Percentiles rank a stretch among this genome's conserved stretches.
Conservation (phyloP, 2,329 filamentous ascomycete genomes). For the Colletotrichum salicis region DNA sequence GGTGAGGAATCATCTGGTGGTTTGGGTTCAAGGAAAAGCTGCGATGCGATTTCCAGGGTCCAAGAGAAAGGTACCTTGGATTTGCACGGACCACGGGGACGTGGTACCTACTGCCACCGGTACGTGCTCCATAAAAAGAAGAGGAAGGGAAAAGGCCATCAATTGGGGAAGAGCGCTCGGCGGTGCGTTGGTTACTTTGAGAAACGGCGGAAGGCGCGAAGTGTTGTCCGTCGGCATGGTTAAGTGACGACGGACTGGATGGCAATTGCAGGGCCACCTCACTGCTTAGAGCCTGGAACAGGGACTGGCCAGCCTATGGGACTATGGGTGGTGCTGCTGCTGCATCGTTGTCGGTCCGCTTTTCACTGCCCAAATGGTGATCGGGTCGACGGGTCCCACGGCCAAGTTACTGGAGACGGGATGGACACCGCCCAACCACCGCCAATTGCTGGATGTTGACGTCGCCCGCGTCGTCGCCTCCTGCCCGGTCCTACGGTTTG, state of each 20-base stretch:
- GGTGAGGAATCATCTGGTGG: not conserved
- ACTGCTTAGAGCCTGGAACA: not conserved
- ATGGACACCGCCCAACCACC: constrained; percentile 24
- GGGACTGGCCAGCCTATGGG: not conserved
- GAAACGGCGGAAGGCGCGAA: not conserved
- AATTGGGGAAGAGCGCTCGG: not conserved
- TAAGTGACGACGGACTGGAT: not conserved
- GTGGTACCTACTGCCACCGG: not conserved
- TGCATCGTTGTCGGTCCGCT: not conserved
- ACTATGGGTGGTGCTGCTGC: no score
- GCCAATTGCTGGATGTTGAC: constrained; percentile 12
- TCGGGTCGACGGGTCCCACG: constrained; percentile 3
- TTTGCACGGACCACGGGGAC: not conserved
- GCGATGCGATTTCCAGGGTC: constrained; percentile 2
- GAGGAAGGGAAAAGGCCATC: not conserved
- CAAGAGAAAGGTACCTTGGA: not conserved
- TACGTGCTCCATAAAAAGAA: not conserved
- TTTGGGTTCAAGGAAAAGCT: not conserved
- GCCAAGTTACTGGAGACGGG: not conserved
- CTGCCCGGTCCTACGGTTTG: not conserved
- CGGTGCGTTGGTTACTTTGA: not conserved
- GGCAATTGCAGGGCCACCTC: not conserved
- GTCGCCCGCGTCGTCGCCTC: constrained; percentile 4
- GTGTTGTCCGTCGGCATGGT: not conserved
- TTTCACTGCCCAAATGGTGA: constrained; percentile 1